Conservation (phyloP, 2,329 filamentous ascomycete genomes). For the Emmonsia crescens region DNA sequence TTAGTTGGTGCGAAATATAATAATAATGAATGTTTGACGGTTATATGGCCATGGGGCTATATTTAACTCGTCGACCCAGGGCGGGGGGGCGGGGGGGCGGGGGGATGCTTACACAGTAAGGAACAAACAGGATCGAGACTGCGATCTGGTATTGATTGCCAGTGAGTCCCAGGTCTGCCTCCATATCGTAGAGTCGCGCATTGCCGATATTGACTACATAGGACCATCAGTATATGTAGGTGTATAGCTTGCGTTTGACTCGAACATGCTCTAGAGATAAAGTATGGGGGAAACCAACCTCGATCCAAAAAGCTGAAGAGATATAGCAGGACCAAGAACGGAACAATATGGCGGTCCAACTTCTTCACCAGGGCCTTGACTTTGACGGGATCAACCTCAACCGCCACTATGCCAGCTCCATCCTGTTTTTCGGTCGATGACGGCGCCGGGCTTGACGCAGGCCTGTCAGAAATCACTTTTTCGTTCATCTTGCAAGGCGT, state of each 20-base stretch:
- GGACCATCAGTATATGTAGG: neutral
- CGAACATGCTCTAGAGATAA: neutral
- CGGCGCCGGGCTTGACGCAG: neutral
- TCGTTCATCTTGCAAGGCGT: neutral
- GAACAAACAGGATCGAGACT: conserved; percentile 58
- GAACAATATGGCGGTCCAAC: conserved; percentile 32
- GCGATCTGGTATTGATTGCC: conserved; percentile 60
- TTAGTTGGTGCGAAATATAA: too few relatives aligned
- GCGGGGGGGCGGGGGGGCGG: neutral
- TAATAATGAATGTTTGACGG: conserved; percentile 7
- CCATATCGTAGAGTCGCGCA: conserved; percentile 53
- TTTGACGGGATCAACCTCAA: conserved; percentile 19
- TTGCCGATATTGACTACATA: conserved; percentile 60
- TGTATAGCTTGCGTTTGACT: neutral
- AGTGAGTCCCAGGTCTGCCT: conserved; percentile 49
- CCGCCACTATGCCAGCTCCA: conserved; percentile 9
- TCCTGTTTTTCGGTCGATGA: neutral
- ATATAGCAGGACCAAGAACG: conserved; percentile 42
- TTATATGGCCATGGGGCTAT: conserved; percentile 1
- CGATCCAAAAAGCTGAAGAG: conserved; percentile 66
- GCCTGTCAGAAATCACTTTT: neutral
- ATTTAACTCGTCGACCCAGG: neutral
- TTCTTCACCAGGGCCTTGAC: conserved; percentile 27
- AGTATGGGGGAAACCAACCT: conserved; percentile 18
- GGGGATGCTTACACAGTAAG: conserved; percentile 40